Evolutionary conservation across 345 rosid genomes (phyloP).

Genomic region (Corchorus capsularis): DNA sequence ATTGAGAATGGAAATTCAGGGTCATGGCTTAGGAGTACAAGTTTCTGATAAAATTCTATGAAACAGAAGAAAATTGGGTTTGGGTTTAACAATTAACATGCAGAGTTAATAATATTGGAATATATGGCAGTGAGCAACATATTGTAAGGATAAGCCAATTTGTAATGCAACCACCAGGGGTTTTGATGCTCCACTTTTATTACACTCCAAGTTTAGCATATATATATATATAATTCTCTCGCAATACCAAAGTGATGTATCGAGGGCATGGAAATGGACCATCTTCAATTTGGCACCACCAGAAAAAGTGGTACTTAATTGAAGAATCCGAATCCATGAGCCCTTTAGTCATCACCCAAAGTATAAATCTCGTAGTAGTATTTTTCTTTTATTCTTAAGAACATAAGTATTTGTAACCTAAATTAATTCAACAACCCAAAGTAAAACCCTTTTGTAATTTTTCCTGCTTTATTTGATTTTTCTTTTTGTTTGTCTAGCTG

Average conservation of each 20-base stretch:
- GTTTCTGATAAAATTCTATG: too few species aligned
- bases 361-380: background rate
- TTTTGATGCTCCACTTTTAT: conserved; percentile 15
- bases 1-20: background rate
- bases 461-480: too few species aligned
- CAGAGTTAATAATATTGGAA: background rate
- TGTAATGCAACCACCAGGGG: background rate
- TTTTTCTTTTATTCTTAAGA: conserved; percentile 28
- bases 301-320: background rate
- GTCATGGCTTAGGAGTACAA: too few species aligned
- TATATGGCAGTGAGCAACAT: background rate
- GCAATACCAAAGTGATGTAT: background rate
- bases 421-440: conserved; percentile 10
- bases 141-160: background rate
- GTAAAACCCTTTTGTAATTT: background rate
- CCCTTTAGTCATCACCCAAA: conserved; percentile 13
- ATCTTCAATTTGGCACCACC: conserved; percentile 34
- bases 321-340: conserved; percentile 41
- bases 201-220: background rate
- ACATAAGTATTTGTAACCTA: background rate
- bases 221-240: background rate
- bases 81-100: too few species aligned
- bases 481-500: conserved; percentile 9
- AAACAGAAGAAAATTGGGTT: background rate
- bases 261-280: background rate